Evolutionary conservation across 768 basidiomycete genomes (phyloP), one percentile per base, ranked within the genome.

Genomic region (Podaxis sp.): DNA sequence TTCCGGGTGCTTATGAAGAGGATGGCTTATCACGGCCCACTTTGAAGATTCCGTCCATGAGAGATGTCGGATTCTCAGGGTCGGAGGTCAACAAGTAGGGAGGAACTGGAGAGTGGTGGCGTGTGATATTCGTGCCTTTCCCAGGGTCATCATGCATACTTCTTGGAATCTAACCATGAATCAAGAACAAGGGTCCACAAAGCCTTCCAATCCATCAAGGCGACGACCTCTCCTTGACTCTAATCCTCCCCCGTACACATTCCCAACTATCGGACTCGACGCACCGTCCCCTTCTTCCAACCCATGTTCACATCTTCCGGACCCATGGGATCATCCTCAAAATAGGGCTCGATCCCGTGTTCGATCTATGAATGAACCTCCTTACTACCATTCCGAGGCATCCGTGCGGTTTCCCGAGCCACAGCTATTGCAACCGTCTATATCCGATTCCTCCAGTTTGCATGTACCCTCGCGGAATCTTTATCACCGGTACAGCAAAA

Each of bases 341-440:
- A 14, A 46, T 32, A 38, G 35, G 38, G 16, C 47, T 25, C 51
- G 59, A 1, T 27, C 59, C 18, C 51, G 59, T 18, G 53, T 55
- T 11, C 44, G 21, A 13, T 61, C 59, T 13, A 55, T 55, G 53
- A 36, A 48, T 16, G 44, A 48, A 16, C 23, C 27, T n/a, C 35
- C 11, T 18, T 35, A 36, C 44, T 18, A n/a, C 40, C 28, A 6
- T 7, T 13, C 59, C 28, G 46, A 47, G 48, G 7, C 44, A 2
- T n/a, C 52, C 10, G 68, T 82, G 16, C 62, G 76, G 5, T 82
- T 85, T 62, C 82, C 85, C 25, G 82, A 87, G 50, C 79, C 84
- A 11, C 79, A 82, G 62, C 61, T 84, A 28, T 74, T 50, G 16
- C 59, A 79, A 60, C 79, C 82, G 55, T 77, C 82, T 16, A 64